Evolutionary conservation across 306 rosid genomes (phyloP), one percentile per base, ranked within the genome.

Genomic region (Senna tora): DNA sequence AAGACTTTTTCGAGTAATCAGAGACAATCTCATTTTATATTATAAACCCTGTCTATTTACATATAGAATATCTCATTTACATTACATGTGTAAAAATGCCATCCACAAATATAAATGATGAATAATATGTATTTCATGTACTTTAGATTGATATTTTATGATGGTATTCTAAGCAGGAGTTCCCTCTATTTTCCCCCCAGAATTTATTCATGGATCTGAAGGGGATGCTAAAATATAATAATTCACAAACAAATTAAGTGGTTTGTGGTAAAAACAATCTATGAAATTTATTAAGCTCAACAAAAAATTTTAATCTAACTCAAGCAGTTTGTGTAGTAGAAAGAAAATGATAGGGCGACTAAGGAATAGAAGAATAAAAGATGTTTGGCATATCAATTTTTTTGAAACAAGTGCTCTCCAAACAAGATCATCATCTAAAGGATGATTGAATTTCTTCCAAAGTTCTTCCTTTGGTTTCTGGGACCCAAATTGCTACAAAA

Each of bases 391-490:
- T 11, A 53, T 36, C n/a, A 42, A 20, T 38, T 36, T 39, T 20
- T 20, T 69, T 42, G 14, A 53, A 39, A 53, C 64, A 20, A 12
- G n/a, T 5, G 53, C 52, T 20, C 69, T 63, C 36, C 5, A 6
- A 46, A 65, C 22, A 5, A 2, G 30, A 25, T 3, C 19, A 54
- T 53, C 64, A 75, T 45, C 67, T 66, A 34, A 30, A 65, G 61
- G 97, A 91, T 39, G 54, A 74, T 55, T 89, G 97, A 69, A 91
- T 91, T 83, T 91, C 97, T 82, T 89, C 97, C 75, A 91, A 77
- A 56, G 96, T 82, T 85, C 97, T 84, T 38, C 96, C 97, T 66
- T 87, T 91, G 67, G 97, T 91, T 73, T 91, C 97, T 3, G 96
- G 97, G 32, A 89, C 97, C 88, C 86, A 89, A 9, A 79, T 22